Evolutionary conservation across 2,329 filamentous ascomycete species (phyloP), one percentile per base, ranked within the genome.

Genomic region (Botrytis sinoallii): DNA sequence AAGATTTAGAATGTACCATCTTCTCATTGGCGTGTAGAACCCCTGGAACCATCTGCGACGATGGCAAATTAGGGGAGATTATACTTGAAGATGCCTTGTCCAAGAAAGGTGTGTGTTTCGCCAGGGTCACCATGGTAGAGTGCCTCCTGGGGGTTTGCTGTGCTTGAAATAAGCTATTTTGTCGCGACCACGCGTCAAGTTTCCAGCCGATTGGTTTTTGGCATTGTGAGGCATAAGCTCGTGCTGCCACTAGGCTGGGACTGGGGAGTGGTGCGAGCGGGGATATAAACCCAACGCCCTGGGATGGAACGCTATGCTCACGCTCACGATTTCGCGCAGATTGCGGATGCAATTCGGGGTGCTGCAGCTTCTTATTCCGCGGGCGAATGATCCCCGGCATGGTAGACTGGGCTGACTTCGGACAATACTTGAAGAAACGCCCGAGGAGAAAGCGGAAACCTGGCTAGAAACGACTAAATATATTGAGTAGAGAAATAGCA

Each of bases 241-340:
- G 78, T 66, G 78, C 79, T 73, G 77, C 77, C 16, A 77, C 71
- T 9, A 79, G 71, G 63, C 73, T 79, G 46, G 79, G 79, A 70
- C 77, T 79, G 20, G 77, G 76, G 18, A 79, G 65, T 42, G 73
- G 32, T 61, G 63, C 32, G 42, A 70, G 55, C 40, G 68, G 55
- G 38, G 29, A 70, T 44, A 70, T 61, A 22, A 29, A 70, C 35
- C 52, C 52, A 46, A 40, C 32, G n/a, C n/a, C 29, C 3, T 46
- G 55, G 22, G 40, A 70, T 61, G n/a, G 29, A 61, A 44, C 55
- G 20, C 55, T n/a, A 70, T 22, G n/a, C 55, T 61, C 40, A 32
- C 20, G n/a, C 29, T 70, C 55, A 46, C 55, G 60, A 14, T 61
- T 57, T 29, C 20, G 35, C n/a, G n/a, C 66, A 38, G n/a, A 25